Percentiles rank a stretch among this genome's conserved stretches.
These are phyloP conservation scores for Naematelia aurantialba DNA, from an alignment of 768 basidiomycete species.

Conservation along the genomic window DNA sequence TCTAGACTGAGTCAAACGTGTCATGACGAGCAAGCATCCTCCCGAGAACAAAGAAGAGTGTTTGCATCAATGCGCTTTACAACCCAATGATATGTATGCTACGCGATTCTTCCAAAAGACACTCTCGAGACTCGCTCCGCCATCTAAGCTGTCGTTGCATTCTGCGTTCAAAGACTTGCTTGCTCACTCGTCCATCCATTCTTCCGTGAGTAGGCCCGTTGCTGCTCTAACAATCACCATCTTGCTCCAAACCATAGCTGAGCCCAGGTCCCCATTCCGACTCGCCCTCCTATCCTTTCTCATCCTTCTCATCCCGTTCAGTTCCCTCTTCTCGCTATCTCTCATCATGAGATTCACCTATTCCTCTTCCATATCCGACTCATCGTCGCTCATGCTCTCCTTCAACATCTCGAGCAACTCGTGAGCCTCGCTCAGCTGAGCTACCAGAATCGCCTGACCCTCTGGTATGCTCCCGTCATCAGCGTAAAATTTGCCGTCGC, in stretches of 20 bases:
- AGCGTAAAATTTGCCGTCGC: slow-evolving; percentile 89
- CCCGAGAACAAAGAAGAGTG: no score
- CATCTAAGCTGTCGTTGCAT: no score
- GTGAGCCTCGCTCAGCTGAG: slow-evolving; percentile 92
- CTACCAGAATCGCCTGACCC: slow-evolving; percentile 93
- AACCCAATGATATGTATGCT: no score
- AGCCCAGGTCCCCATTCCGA: no score
- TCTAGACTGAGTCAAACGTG: no score
- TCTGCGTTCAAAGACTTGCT: no score
- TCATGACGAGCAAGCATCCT: no score
- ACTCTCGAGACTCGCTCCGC: not conserved
- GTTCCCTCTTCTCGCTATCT: not conserved
- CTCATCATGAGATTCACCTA: not conserved
- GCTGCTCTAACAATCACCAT: no score
- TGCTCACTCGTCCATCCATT: no score
- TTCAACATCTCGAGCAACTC: slow-evolving; percentile 85
- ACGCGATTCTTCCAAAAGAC: not conserved
- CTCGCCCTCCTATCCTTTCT: no score
- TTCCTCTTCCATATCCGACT: slow-evolving; percentile 32
- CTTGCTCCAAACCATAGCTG: no score
- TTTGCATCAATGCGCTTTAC: not conserved
- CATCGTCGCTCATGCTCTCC: slow-evolving; percentile 52
- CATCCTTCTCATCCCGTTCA: not conserved
- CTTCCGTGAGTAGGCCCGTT: no score
- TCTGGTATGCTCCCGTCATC: slow-evolving; percentile 86